Evolutionary conservation across 2,329 filamentous ascomycete genomes (phyloP).

Genomic region (Elsinoe fawcettii): DNA sequence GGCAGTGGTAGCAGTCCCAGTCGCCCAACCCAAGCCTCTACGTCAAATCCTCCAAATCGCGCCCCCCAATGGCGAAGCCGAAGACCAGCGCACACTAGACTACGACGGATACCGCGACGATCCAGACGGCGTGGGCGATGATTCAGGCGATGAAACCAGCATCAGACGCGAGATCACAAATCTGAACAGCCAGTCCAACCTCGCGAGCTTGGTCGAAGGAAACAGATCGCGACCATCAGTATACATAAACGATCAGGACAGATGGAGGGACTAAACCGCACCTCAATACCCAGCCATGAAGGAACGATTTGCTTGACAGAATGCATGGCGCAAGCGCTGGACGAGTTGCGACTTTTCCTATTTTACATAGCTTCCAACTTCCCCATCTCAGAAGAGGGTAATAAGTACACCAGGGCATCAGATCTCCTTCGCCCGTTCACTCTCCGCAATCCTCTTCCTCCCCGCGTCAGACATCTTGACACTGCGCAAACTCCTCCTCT

Average conservation of each 20-base stretch:
- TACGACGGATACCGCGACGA: slow-evolving; percentile 11
- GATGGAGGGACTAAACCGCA: not conserved
- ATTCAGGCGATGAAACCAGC: slow-evolving; percentile 22
- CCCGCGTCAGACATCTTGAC: slow-evolving; percentile 17
- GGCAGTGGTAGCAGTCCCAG: slow-evolving; percentile 23
- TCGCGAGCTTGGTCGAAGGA: slow-evolving; percentile 12
- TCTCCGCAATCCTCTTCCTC: slow-evolving; percentile 1
- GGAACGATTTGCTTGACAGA: not conserved
- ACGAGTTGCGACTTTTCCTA: not conserved
- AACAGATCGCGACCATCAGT: slow-evolving; percentile 7
- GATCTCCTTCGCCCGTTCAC: not conserved
- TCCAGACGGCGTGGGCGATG: slow-evolving; percentile 8
- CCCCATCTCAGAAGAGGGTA: not conserved
- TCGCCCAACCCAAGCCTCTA: slow-evolving; percentile 24
- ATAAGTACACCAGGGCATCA: slow-evolving; percentile 2
- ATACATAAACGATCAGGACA: slow-evolving; percentile 11
- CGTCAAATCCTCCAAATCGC: slow-evolving; percentile 18
- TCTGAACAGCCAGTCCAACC: slow-evolving; percentile 13
- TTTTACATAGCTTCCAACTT: not conserved
- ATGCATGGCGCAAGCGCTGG: not conserved
- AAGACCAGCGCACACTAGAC: slow-evolving; percentile 2
- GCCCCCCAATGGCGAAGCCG: slow-evolving; percentile 22
- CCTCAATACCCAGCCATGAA: not conserved
- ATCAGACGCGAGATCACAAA: slow-evolving; percentile 23
- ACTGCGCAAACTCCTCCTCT: slow-evolving; percentile 54